Base-by-base conservation (phyloP, 768 basidiomycete species). In the Xanthoconium stramineum region DNA sequence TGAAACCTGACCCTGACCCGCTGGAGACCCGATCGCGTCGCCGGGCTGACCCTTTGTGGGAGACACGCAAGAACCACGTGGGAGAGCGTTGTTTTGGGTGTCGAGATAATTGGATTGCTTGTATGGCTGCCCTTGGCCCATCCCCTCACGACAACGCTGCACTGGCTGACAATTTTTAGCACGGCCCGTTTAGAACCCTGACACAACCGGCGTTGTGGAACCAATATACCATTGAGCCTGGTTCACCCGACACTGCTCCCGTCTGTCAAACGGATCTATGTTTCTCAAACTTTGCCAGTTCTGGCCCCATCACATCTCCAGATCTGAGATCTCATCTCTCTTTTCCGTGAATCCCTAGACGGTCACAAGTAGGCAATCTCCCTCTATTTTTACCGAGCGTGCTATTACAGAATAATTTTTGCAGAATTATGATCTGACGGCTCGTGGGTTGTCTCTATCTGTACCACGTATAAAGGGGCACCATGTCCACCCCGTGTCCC, bases 291-390 rank as follows among this genome's bases (percentile, higher is more conserved):
- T 56, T 56, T 63, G 58, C 54, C 61, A 45, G 32, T 50, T 64
- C 60, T 62, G 61, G 55, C 62, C 59, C 65, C 61, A 67, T 64
- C 61, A 14, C 40, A 66, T 70, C 60, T 61, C 19, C 42, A 62
- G 65, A 71, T 71, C 70, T 72, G 10, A 69, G 69, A 71, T 72
- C 55, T 55, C 55, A 53, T 57, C 66, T 47, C 68, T 73, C 69
- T 24, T 24, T 24, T 24, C 66, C 70, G 71, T 64, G 70, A 71
- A 71, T 73, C 70, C 63, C 64, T 65, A 37, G 56, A 70, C 62
- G 61, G 64, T 28, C 57, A 60, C 60, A 64, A 61, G 61, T 59
- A 71, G 67, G 69, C 59, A 72, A 69, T 65, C 66, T 50, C 59
- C 69, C 57, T 73, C 68, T 63, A 69, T 72, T 73, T 66, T 66